Conservation (phyloP, 352 stramenopile genomes). For the Detonula confervacea region DNA sequence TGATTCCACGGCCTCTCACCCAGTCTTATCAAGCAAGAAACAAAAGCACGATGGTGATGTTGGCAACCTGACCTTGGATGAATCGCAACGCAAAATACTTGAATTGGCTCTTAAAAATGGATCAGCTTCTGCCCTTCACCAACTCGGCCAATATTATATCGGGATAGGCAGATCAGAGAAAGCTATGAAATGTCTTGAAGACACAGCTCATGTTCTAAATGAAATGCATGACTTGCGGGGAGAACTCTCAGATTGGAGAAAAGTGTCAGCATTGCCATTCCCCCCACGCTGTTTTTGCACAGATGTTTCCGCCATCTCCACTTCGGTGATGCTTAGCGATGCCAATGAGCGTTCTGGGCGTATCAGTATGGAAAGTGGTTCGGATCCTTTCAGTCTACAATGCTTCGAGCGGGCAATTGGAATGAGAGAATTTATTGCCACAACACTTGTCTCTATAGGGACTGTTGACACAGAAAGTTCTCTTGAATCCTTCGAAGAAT, state of each 20-base stretch:
- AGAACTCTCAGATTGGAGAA: slow-evolving; percentile 34
- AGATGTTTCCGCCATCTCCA: slow-evolving; percentile 52
- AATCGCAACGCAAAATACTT: slow-evolving; percentile 43
- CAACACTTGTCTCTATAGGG: slow-evolving; percentile 35
- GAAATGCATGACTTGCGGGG: slow-evolving; percentile 38
- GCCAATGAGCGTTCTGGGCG: slow-evolving; percentile 55
- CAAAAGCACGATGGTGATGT: neutral
- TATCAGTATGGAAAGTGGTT: slow-evolving; percentile 39
- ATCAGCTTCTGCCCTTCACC: slow-evolving; percentile 43
- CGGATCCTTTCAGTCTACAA: slow-evolving; percentile 45
- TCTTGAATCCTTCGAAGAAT: slow-evolving; percentile 56
- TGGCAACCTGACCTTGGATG: neutral
- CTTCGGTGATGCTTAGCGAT: slow-evolving; percentile 57
- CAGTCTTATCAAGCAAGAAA: slow-evolving; percentile 20
- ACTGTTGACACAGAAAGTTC: slow-evolving; percentile 45
- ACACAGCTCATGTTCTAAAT: slow-evolving; percentile 54
- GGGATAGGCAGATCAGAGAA: slow-evolving; percentile 36
- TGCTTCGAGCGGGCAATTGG: slow-evolving; percentile 61
- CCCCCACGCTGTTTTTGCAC: slow-evolving; percentile 50
- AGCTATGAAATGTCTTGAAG: slow-evolving; percentile 60
- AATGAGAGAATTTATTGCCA: slow-evolving; percentile 56
- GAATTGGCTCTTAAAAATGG: slow-evolving; percentile 47
- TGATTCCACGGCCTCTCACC: slow-evolving; percentile 27
- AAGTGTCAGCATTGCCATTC: slow-evolving; percentile 26
- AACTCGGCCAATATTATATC: slow-evolving; percentile 44